These are phyloP conservation scores for Cercospora janseana DNA, from an alignment of 2,329 filamentous ascomycete genomes.

Conservation along the genomic window DNA sequence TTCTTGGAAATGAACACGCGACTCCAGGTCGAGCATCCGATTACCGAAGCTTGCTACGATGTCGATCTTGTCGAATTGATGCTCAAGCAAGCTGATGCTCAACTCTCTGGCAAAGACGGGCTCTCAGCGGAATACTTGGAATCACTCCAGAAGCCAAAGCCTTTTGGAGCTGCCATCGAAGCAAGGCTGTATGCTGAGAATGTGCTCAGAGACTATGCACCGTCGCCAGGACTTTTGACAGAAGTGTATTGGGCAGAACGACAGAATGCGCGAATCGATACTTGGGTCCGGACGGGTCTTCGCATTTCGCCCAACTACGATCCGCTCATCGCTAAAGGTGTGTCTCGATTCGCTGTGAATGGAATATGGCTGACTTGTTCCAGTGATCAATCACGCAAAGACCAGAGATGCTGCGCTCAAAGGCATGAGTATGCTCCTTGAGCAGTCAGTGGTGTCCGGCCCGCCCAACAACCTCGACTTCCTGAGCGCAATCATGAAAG, in stretches of 20 bases:
- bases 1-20: constrained; percentile 61
- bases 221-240: constrained; percentile 59
- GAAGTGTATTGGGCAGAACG: constrained; percentile 55
- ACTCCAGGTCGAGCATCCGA: constrained; percentile 56
- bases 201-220: constrained; percentile 58
- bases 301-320: constrained; percentile 59
- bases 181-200: constrained; percentile 59
- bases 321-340: constrained; percentile 31
- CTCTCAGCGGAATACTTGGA: constrained; percentile 45
- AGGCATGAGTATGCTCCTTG: constrained; percentile 46
- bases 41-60: constrained; percentile 57
- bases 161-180: constrained; percentile 53
- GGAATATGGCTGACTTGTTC: constrained; percentile 43
- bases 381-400: constrained; percentile 53
- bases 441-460: constrained; percentile 50
- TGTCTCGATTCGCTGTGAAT: constrained; percentile 28
- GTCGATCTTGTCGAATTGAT: constrained; percentile 57
- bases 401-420: constrained; percentile 46
- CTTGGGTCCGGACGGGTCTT: constrained; percentile 60
- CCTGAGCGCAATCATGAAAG: constrained; percentile 50
- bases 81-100: constrained; percentile 55
- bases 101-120: constrained; percentile 48
- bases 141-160: constrained; percentile 44
- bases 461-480: constrained; percentile 60
- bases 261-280: constrained; percentile 57